Percentiles rank a stretch among this genome's conserved stretches.
Conservation (phyloP, 768 basidiomycete genomes). For the Russula sp. region DNA sequence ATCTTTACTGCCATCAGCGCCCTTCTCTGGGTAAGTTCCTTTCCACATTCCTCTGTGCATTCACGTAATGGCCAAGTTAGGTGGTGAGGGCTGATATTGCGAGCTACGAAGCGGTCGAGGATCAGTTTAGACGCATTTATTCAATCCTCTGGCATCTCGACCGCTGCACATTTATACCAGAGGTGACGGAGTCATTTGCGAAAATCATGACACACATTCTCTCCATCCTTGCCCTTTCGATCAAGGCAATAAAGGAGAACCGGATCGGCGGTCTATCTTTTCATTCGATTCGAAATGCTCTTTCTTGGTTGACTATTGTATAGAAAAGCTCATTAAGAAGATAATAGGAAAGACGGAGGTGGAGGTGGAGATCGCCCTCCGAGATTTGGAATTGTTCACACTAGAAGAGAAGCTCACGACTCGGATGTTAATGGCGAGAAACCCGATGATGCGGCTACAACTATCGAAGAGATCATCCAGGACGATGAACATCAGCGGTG, state of each 20-base stretch:
- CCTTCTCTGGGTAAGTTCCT: background rate
- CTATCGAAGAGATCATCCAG: background rate
- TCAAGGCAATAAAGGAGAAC: background rate
- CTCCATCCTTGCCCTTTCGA: background rate
- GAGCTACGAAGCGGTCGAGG: background rate
- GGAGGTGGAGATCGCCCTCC: background rate
- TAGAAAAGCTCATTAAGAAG: background rate
- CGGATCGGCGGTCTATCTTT: background rate
- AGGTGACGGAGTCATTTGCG: background rate
- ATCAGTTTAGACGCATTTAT: background rate
- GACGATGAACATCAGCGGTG: too few species aligned
- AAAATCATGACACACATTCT: background rate
- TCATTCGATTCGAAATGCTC: background rate
- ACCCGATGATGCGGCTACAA: background rate
- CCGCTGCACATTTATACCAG: background rate
- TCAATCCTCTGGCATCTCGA: background rate
- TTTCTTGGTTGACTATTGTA: background rate
- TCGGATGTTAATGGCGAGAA: background rate
- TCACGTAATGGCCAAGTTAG: background rate
- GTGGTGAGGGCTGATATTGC: background rate
- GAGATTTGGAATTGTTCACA: background rate
- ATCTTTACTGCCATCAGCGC: background rate
- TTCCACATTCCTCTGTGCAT: too few species aligned
- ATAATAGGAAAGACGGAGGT: background rate
- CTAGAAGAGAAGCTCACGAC: background rate